Evolutionary conservation across 805 yeast species (phyloP), one percentile per base, ranked within the genome.

Genomic region (Candida ficus): DNA sequence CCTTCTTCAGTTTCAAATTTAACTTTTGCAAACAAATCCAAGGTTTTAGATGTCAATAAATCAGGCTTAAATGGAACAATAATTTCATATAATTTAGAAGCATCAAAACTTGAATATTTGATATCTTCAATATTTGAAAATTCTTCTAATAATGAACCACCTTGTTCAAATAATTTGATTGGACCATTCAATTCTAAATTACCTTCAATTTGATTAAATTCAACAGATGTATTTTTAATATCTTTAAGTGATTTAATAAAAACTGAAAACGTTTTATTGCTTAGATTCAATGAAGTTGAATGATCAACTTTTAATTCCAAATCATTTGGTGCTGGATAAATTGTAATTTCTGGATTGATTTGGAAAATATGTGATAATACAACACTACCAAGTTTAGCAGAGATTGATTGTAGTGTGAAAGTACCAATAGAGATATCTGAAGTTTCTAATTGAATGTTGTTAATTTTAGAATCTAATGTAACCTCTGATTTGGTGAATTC

Each of bases 371-470:
- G 57, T 1, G 39, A 27, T 10, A 69, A 44, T 1, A 47, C 23
- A 14, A 62, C 50, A 18, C 55, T 52, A 6, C 58, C 58, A 18
- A 59, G 36, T 5, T 38, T 43, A 14, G 62, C 50, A 12, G 43
- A 48, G n/a, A 67, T 39, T 7, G 47, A 33, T 9, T 50, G 43
- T 4, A 64, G 50, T 6, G 45, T 52, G 44, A 72, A 66, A 2
- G 45, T 19, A 1, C 76, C 77, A 14, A 62, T 47, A 3, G 54
- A 46, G 35, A 71, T 64, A 4, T 53, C 38, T 10, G 47, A 46
- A 1, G 67, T 48, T 12, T 38, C 29, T 10, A 70, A 51, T 3
- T 29, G 18, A 2, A 51, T 30, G 0, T 21, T n/a, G 11, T 45
- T 44, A 1, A 13, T n/a, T 1, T 48, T 46, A 2, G 39, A 30